Evolutionary conservation across 345 rosid species (phyloP), one percentile per base, ranked within the genome.

Genomic region (Aquilaria yunnanensis): DNA sequence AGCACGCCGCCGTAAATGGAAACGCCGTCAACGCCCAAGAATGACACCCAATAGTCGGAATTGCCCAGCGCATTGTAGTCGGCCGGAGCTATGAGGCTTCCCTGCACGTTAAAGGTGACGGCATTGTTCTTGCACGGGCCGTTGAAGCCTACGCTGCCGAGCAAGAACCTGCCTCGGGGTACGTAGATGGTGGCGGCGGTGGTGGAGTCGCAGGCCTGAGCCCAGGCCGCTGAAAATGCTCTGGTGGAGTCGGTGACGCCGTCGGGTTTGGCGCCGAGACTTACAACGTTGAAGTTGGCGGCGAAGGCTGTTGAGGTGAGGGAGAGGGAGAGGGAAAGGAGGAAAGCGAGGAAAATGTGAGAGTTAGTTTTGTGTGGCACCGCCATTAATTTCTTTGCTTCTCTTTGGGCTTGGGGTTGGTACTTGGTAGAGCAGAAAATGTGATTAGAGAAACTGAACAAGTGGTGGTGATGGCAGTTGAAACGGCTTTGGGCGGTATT

Each of bases 161-260:
- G 49, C 60, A 80, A 66, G 70, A 75, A 87, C 62, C 78, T 76
- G 12, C 88, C 88, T 49, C 65, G 69, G 0, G 81, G 80, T 1
- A 87, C 79, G 13, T 78, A 47, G 2, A 84, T 59, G 16, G 70
- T 2, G 3, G 68, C 45, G 3, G 82, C 54, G 47, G 56, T 76
- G 2, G 33, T 23, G 0, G 51, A 69, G 37, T 56, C 32, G 56
- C 90, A 83, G 0, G 91, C 91, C 0, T 70, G 60, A 13, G 43
- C 60, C 91, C 91, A 85, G 11, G 84, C 84, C 2, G 64, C 57
- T 6, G 65, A 41, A 64, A 85, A 83, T 13, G 86, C 81, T 54
- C 59, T 30, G 0, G 80, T 69, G 0, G 88, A 80, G 69, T 82
- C 78, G 3, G 75, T 62, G 2, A 33, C 41, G 4, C 85, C 84